Percentiles rank a stretch among this genome's conserved stretches.
Conservation (phyloP, 2,329 filamentous ascomycete genomes). For the Trematosphaeria pertusa region DNA sequence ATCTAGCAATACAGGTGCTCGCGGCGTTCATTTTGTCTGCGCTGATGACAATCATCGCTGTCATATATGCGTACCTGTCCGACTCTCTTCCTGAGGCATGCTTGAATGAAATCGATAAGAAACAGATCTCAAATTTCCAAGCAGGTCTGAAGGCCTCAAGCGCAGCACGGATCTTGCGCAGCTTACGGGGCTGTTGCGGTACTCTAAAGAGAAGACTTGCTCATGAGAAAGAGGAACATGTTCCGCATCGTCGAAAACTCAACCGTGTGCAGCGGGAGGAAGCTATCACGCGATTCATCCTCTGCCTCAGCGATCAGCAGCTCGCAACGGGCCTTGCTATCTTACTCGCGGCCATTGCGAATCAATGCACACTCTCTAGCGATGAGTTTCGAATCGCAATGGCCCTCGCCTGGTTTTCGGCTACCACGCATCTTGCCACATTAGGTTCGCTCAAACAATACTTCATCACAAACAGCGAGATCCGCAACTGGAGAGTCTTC, state of each 20-base stretch:
- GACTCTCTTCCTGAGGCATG: conserved; percentile 21
- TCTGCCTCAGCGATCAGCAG: conserved; percentile 34
- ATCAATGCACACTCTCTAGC: conserved; percentile 23
- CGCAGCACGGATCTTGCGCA: background rate
- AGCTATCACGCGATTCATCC: conserved; percentile 29
- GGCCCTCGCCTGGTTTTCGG: conserved; percentile 32
- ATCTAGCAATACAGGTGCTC: conserved; percentile 12
- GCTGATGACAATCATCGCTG: conserved; percentile 17
- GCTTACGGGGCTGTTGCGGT: background rate
- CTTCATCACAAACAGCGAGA: conserved; percentile 12
- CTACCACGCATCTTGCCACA: conserved; percentile 29
- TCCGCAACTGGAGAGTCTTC: conserved; percentile 19
- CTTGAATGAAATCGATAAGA: conserved; percentile 18
- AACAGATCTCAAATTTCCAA: conserved; percentile 14
- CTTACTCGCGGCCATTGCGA: conserved; percentile 22
- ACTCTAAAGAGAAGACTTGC: no score
- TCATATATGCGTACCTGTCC: conserved; percentile 22
- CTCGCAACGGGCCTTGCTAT: conserved; percentile 28
- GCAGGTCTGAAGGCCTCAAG: background rate
- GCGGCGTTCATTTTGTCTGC: conserved; percentile 21
- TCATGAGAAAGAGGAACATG: background rate
- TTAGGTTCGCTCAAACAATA: conserved; percentile 23
- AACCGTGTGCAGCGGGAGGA: conserved; percentile 17
- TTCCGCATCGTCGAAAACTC: conserved; percentile 6
- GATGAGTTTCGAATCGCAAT: conserved; percentile 23